Percentiles rank a stretch among this genome's conserved stretches.
Evolutionary conservation across 768 basidiomycete genomes (phyloP).

Genomic region (Rhodotorula babjevae): DNA sequence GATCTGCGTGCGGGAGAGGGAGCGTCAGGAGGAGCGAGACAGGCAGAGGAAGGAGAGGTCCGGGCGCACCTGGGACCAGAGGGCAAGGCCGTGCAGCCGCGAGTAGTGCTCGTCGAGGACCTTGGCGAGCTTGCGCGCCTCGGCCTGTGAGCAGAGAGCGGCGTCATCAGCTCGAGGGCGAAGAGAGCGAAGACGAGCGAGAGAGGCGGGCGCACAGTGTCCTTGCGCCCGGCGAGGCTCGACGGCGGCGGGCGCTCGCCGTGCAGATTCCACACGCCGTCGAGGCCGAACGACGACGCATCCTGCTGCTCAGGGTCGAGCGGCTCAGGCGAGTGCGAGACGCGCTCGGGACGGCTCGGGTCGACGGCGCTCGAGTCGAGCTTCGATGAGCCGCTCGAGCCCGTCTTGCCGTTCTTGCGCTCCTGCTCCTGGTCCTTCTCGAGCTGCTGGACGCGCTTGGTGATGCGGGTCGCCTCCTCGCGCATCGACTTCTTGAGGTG

Average conservation of each 20-base stretch:
- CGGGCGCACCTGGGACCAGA: slow-evolving; percentile 34
- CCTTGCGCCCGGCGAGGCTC: slow-evolving; percentile 82
- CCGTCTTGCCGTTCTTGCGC: background rate
- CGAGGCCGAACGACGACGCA: slow-evolving; percentile 50
- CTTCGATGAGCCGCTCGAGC: background rate
- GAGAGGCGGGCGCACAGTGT: slow-evolving; percentile 54
- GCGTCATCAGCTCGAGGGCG: background rate
- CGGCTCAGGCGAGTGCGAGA: slow-evolving; percentile 37
- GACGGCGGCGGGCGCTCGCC: slow-evolving; percentile 82
- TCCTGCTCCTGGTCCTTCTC: slow-evolving; percentile 42
- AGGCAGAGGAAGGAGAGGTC: background rate
- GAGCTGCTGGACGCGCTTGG: slow-evolving; percentile 53
- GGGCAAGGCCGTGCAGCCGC: slow-evolving; percentile 22
- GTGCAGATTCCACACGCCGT: slow-evolving; percentile 76
- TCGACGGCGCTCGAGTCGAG: slow-evolving; percentile 23
- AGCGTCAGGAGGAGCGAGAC: background rate
- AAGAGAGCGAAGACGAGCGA: no score
- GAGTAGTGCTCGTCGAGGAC: slow-evolving; percentile 36
- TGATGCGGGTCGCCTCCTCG: slow-evolving; percentile 59
- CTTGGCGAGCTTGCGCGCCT: slow-evolving; percentile 31
- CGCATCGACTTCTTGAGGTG: slow-evolving; percentile 54
- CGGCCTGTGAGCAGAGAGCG: background rate
- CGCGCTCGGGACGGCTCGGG: slow-evolving; percentile 26
- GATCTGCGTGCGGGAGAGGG: background rate
- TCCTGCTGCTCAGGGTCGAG: slow-evolving; percentile 42